Conservation (phyloP, 768 basidiomycete genomes). For the Kwoniella sp. region DNA sequence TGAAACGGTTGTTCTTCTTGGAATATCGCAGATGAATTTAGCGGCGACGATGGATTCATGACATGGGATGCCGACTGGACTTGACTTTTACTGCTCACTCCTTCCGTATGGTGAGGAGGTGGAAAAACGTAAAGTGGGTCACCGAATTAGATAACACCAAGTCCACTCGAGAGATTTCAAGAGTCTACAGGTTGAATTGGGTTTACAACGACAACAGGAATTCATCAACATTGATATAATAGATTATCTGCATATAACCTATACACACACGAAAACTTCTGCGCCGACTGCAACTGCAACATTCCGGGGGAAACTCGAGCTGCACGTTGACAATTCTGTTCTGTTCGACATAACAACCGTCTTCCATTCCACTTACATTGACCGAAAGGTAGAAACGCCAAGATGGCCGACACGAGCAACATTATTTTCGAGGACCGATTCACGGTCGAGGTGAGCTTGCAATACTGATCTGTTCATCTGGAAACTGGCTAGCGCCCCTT, state of each 20-base stretch:
- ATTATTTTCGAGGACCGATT: conserved; percentile 95
- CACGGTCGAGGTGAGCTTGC: conserved; percentile 72
- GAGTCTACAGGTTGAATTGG: no score
- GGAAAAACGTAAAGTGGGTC: conserved; percentile 11
- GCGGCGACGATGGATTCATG: neutral
- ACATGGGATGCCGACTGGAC: neutral
- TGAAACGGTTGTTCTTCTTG: neutral
- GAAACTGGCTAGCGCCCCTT: no score
- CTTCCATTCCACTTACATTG: no score
- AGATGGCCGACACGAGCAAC: conserved; percentile 44
- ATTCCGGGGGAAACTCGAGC: no score
- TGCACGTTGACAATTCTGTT: no score
- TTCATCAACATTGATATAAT: no score
- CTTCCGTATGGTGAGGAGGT: neutral
- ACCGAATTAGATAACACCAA: neutral
- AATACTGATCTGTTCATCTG: neutral
- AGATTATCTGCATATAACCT: no score
- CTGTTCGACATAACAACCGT: no score
- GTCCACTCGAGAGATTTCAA: neutral
- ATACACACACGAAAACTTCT: no score
- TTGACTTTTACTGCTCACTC: neutral
- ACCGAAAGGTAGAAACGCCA: neutral
- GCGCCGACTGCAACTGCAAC: no score
- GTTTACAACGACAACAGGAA: no score
- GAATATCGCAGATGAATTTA: conserved; percentile 1